Conservation (phyloP, 2,329 filamentous ascomycete species). For the Fusarium armeniacum region DNA sequence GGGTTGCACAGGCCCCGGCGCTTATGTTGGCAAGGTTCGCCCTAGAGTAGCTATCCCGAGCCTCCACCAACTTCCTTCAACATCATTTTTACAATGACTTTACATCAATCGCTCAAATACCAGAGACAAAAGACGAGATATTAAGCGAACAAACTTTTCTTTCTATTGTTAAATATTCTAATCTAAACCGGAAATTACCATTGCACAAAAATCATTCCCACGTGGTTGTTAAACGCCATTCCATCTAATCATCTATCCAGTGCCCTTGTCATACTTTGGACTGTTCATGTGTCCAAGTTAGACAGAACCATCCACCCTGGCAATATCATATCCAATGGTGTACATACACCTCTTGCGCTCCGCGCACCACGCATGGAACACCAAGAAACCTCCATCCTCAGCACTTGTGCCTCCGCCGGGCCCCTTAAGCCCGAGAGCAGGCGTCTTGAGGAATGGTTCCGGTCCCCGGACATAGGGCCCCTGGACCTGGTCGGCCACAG, state of each 20-base stretch:
- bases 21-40: conserved; percentile 17
- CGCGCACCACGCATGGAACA: conserved; percentile 57
- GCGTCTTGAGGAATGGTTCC: conserved; percentile 54
- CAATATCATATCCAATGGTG: conserved; percentile 47
- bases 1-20: conserved; percentile 25
- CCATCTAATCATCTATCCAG: conserved; percentile 11
- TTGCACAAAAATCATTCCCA: conserved; percentile 11
- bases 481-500: conserved; percentile 58
- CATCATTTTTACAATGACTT: conserved; percentile 10
- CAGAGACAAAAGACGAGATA: not conserved
- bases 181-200: conserved; percentile 13
- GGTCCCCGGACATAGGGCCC: conserved; percentile 57
- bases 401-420: conserved; percentile 59
- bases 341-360: conserved; percentile 56
- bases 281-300: not conserved
- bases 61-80: not conserved
- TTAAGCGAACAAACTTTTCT: not conserved
- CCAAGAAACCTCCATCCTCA: conserved; percentile 51
- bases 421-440: conserved; percentile 56
- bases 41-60: not conserved
- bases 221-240: conserved; percentile 22
- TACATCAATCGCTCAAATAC: not conserved
- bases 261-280: conserved; percentile 5
- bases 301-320: conserved; percentile 1
- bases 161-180: not conserved